Percentiles rank a stretch among this genome's conserved stretches.
phyloP scores from a whole-genome alignment of 2,329 filamentous ascomycete genomes.

The Emydomyces testavorans region DNA sequence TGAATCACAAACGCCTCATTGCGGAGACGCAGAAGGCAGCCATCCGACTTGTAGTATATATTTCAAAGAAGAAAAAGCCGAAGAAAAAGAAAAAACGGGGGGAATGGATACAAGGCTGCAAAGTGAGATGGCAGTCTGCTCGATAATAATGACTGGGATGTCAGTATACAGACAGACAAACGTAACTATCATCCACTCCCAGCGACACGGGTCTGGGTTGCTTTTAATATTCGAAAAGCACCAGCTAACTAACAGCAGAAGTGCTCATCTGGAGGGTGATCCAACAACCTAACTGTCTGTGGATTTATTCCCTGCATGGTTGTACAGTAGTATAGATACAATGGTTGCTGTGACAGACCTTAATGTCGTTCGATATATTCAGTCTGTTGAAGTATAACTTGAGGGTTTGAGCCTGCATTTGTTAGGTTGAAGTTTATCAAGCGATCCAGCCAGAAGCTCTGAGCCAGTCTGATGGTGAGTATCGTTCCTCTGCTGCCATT shows the following conservation, averaged over 20 bases:
- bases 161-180: too few species aligned
- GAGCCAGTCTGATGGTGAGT: too few species aligned
- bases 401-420: not conserved
- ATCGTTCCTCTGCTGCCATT: too few species aligned
- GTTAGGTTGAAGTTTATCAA: constrained; percentile 8
- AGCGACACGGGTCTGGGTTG: not conserved
- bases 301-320: constrained; percentile 7
- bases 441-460: too few species aligned
- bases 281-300: not conserved
- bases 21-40: not conserved
- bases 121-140: too few species aligned
- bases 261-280: not conserved
- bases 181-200: too few species aligned
- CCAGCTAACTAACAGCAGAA: not conserved
- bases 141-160: too few species aligned
- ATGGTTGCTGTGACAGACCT: constrained; percentile 8
- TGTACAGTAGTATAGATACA: not conserved
- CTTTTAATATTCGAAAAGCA: too few species aligned
- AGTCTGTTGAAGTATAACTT: constrained; percentile 1
- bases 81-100: too few species aligned
- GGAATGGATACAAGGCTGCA: not conserved
- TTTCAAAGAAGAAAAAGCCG: too few species aligned
- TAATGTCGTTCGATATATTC: not conserved
- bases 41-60: too few species aligned
- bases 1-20: not conserved